phyloP scores from a whole-genome alignment of 2,329 filamentous ascomycete species.

The Penicillium corylophilum region DNA sequence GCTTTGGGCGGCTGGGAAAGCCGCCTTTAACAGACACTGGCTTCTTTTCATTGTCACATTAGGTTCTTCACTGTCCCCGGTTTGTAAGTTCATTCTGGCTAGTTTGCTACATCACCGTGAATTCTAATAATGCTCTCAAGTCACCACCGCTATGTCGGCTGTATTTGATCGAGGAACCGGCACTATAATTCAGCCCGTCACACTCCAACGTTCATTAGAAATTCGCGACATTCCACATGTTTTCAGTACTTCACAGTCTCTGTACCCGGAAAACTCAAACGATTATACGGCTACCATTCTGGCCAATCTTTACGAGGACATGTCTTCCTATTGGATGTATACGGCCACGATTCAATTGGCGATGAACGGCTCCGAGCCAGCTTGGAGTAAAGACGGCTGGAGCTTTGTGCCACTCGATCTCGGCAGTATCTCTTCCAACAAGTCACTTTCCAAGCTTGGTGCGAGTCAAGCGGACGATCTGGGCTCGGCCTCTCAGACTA shows the following conservation, averaged over 20 bases:
- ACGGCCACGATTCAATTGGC: constrained; percentile 16
- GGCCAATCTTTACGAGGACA: constrained; percentile 6
- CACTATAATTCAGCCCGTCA: constrained; percentile 4
- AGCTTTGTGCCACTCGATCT: constrained; percentile 11
- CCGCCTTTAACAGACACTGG: constrained; percentile 16
- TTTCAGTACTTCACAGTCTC: constrained; percentile 1
- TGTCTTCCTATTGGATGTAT: constrained; percentile 19
- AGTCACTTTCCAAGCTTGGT: too few relatives aligned
- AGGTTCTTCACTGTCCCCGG: constrained; percentile 9
- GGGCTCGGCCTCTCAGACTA: constrained; percentile 2
- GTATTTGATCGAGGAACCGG: constrained; percentile 14
- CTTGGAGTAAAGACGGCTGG: constrained; percentile 22
- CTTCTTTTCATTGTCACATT: constrained; percentile 10
- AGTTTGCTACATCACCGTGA: too few relatives aligned
- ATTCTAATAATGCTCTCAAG: neutral
- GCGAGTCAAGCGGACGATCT: too few relatives aligned
- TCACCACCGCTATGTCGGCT: constrained; percentile 18
- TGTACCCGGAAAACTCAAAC: neutral
- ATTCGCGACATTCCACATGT: constrained; percentile 15
- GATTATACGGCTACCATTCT: constrained; percentile 9
- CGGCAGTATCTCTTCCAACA: neutral
- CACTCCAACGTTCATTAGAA: constrained; percentile 6
- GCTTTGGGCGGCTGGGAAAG: constrained; percentile 15
- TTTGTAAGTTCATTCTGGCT: constrained; percentile 16
- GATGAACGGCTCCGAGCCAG: constrained; percentile 16